These are phyloP conservation scores for Acanthamoeba rhysodes DNA, from an alignment of 208 protist genomes.

Conservation along the genomic window DNA sequence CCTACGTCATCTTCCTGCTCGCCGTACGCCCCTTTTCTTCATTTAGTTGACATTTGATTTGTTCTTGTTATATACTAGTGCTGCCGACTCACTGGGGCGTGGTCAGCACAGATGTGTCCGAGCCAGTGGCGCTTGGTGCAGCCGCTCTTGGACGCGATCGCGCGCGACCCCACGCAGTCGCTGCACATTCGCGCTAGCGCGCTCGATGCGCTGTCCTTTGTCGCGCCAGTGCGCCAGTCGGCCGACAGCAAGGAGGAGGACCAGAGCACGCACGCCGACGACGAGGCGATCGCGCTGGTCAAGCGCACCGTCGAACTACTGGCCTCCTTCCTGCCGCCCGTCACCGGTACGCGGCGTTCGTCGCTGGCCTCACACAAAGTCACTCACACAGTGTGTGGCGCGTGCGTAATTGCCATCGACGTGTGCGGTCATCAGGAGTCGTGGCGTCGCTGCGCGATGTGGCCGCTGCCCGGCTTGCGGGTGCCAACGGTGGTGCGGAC, in stretches of 20 bases:
- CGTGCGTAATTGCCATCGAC: too few relatives aligned
- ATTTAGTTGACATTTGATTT: not conserved
- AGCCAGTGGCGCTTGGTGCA: slow-evolving; percentile 3
- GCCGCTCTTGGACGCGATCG: not conserved
- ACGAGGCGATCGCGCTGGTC: not conserved
- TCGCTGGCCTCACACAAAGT: not conserved
- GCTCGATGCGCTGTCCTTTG: not conserved
- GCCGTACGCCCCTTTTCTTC: not conserved
- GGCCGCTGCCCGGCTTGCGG: not conserved
- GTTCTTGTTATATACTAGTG: too few relatives aligned
- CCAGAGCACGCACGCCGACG: not conserved
- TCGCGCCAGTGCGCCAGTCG: not conserved
- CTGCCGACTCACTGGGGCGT: too few relatives aligned
- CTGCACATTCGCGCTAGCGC: not conserved
- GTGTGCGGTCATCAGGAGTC: not conserved
- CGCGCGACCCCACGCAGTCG: not conserved
- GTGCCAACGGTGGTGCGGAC: not conserved
- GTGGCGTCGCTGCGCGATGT: not conserved
- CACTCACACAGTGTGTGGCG: not conserved
- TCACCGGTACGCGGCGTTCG: not conserved
- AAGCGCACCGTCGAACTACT: not conserved
- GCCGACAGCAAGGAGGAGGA: not conserved
- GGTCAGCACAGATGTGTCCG: slow-evolving; percentile 7
- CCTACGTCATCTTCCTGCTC: not conserved
- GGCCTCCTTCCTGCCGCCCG: not conserved